These are phyloP conservation scores for Collybia nuda DNA, from an alignment of 768 basidiomycete genomes.

Conservation along the genomic window DNA sequence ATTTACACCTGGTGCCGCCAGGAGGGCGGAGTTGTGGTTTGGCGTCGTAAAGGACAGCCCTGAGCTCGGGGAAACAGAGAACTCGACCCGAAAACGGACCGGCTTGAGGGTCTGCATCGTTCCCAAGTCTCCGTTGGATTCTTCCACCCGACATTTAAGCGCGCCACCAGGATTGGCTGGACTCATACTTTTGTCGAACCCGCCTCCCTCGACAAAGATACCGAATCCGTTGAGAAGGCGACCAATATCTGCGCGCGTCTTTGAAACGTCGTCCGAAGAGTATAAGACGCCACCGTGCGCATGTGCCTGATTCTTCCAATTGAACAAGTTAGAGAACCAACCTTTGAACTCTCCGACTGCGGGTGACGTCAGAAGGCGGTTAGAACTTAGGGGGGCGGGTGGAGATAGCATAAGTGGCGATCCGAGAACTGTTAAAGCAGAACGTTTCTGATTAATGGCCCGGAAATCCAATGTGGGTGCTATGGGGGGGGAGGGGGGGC, in stretches of 20 bases:
- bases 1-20: constrained; percentile 12
- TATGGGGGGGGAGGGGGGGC: constrained; percentile 22
- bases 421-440: constrained; percentile 41
- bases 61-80: constrained; percentile 35
- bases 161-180: constrained; percentile 23
- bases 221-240: constrained; percentile 68
- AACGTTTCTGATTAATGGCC: constrained; percentile 43
- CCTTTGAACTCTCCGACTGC: constrained; percentile 83
- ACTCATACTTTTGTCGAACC: constrained; percentile 22
- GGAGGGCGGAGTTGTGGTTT: constrained; percentile 7
- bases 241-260: constrained; percentile 64
- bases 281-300: constrained; percentile 42
- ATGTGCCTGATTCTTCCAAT: constrained; percentile 71
- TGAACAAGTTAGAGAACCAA: constrained; percentile 96
- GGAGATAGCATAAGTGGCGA: constrained; percentile 49
- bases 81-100: constrained; percentile 84
- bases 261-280: constrained; percentile 52
- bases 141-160: constrained; percentile 55
- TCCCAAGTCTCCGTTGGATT: constrained; percentile 34
- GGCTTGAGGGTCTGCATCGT: constrained; percentile 62
- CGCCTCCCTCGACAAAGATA: constrained; percentile 43
- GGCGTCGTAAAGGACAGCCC: constrained; percentile 5
- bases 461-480: constrained; percentile 59
- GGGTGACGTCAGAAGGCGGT: constrained; percentile 55
- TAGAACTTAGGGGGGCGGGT: constrained; percentile 31